Evolutionary conservation across 331 rosid species (phyloP).

Genomic region (Pyrus hybrid): DNA sequence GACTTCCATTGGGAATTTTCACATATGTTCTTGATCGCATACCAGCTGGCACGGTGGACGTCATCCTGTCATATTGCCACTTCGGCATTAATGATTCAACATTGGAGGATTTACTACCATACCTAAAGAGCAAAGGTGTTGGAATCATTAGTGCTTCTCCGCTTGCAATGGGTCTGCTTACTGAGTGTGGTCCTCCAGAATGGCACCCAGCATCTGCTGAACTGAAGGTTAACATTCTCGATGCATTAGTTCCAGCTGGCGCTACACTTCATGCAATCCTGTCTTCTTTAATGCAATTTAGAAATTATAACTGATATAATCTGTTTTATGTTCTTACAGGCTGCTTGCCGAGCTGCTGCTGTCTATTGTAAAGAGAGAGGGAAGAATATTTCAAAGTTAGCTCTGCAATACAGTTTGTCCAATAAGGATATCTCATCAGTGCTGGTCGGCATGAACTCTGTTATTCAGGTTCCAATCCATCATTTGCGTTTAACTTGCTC

Average conservation of each 20-base stretch:
- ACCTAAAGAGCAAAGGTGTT: slow-evolving; percentile 78
- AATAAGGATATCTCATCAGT: slow-evolving; percentile 81
- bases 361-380: slow-evolving; percentile 61
- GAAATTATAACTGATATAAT: slow-evolving; percentile 7
- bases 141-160: slow-evolving; percentile 90
- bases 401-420: slow-evolving; percentile 88
- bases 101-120: slow-evolving; percentile 73
- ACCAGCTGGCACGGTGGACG: slow-evolving; percentile 72
- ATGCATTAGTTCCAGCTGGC: not conserved
- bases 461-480: no score
- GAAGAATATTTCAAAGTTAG: slow-evolving; percentile 79
- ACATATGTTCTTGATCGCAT: slow-evolving; percentile 81
- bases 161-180: slow-evolving; percentile 90
- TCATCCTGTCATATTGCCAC: slow-evolving; percentile 81
- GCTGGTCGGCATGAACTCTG: slow-evolving; percentile 73
- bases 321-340: slow-evolving; percentile 29
- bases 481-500: not conserved
- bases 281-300: not conserved
- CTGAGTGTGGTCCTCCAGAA: slow-evolving; percentile 80
- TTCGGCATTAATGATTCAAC: slow-evolving; percentile 60
- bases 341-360: slow-evolving; percentile 71
- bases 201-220: slow-evolving; percentile 99
- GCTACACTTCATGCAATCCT: not conserved
- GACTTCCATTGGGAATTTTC: slow-evolving; percentile 69
- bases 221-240: slow-evolving; percentile 46